Evolutionary conservation across 768 basidiomycete genomes (phyloP), one percentile per base, ranked within the genome.

Genomic region (Suillus americanus): DNA sequence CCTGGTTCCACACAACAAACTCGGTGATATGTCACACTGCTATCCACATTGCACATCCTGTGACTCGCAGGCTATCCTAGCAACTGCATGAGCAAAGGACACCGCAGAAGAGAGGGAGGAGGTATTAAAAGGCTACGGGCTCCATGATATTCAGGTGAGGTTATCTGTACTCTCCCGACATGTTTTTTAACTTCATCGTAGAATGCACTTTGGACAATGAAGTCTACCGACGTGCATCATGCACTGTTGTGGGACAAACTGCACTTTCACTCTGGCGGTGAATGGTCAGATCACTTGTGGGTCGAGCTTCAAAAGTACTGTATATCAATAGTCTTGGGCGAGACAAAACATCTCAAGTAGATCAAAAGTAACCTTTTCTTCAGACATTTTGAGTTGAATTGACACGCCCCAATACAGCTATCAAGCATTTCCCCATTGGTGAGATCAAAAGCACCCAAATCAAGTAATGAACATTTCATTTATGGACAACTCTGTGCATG

Each of bases 211-310:
- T 79, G 75, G 75, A 60, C 37, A 2, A 50, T 82, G 13, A 59
- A 53, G n/a, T 62, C 72, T 60, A 77, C 75, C 7, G 79, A 82
- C 66, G 73, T 77, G 8, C 66, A 78, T 64, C 40, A 51, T 10
- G 74, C 77, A 37, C n/a, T 76, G 1, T 77, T 76, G 4, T 81
- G 73, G 64, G 81, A 84, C 67, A 69, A 72, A 3, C 73, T 83
- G 18, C 82, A 84, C 70, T 68, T 69, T 33, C 71, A 79, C 64
- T 55, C 73, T 25, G 46, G 23, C 8, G 1, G 46, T 48, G 13
- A 7, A 48, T 48, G 23, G 23, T 48, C 13, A 6, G 23, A 48
- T 48, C 46, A 48, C 3, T 25, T 48, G 13, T 48, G 46, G 46
- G 46, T 13, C 0, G 65, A 73, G 40, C 37, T 80, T 16, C 70